phyloP scores from a whole-genome alignment of 805 yeast species.

The Suhomyces faveliae region DNA sequence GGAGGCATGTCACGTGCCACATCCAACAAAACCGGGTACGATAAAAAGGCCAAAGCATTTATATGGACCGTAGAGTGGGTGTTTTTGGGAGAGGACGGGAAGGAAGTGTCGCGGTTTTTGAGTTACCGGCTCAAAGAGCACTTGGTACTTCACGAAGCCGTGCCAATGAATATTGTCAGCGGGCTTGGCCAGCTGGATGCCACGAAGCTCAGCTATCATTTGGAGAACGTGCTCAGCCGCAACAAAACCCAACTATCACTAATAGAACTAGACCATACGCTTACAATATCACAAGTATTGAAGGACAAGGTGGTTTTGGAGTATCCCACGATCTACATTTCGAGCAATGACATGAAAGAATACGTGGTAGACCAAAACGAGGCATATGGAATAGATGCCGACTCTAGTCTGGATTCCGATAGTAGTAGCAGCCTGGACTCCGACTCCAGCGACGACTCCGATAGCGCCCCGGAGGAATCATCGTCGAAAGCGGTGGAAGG shows the following conservation, averaged over 20 bases:
- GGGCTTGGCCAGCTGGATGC: conserved; percentile 20
- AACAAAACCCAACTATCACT: conserved; percentile 22
- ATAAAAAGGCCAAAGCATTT: conserved; percentile 56
- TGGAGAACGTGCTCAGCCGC: conserved; percentile 30
- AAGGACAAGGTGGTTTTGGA: conserved; percentile 64
- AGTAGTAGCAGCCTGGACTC: conserved; percentile 9
- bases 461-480: conserved; percentile 34
- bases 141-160: conserved; percentile 31
- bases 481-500: conserved; percentile 22
- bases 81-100: conserved; percentile 32
- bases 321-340: conserved; percentile 66
- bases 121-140: conserved; percentile 45
- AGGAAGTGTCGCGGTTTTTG: conserved; percentile 33
- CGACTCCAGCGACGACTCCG: conserved; percentile 12
- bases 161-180: conserved; percentile 39
- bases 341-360: conserved; percentile 12
- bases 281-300: conserved; percentile 49
- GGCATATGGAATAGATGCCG: conserved; percentile 4
- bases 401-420: conserved; percentile 6
- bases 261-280: conserved; percentile 33
- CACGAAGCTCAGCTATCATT: conserved; percentile 29
- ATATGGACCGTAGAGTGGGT: conserved; percentile 84
- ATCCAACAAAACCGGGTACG: conserved; percentile 68
- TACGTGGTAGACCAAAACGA: not conserved
- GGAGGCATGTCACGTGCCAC: conserved; percentile 69